Percentiles rank a stretch among this genome's conserved stretches.
phyloP scores from a whole-genome alignment of 306 rosid species.

The Abrus precatorius region DNA sequence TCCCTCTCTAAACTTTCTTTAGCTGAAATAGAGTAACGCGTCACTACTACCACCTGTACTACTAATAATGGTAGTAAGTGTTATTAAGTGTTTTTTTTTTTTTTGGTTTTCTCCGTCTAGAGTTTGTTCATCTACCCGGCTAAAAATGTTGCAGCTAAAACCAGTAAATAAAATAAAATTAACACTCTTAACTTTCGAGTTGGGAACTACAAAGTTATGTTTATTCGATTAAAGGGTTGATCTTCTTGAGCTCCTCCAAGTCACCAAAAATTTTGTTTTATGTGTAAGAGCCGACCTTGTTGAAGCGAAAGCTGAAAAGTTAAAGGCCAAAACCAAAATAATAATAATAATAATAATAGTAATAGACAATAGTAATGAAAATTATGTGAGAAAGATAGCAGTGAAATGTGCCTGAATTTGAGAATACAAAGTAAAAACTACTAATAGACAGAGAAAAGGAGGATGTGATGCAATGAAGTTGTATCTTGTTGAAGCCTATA shows the following conservation, averaged over 20 bases:
- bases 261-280: constrained; percentile 24
- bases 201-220: constrained; percentile 54
- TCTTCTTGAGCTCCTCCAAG: constrained; percentile 20
- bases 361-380: not conserved
- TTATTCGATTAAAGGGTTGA: not conserved
- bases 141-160: constrained; percentile 30
- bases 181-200: constrained; percentile 48
- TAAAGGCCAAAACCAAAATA: not conserved
- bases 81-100: not conserved
- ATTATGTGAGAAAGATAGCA: constrained; percentile 16
- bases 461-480: constrained; percentile 41
- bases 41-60: not conserved
- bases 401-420: constrained; percentile 8
- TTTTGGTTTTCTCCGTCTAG: constrained; percentile 24
- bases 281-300: constrained; percentile 7
- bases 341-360: too few species aligned
- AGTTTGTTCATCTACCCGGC: constrained; percentile 29
- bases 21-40: not conserved
- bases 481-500: constrained; percentile 21
- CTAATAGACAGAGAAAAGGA: not conserved
- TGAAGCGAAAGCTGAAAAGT: not conserved
- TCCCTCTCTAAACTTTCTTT: constrained; percentile 21
- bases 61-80: too few species aligned
- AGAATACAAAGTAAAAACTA: not conserved
- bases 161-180: not conserved